Evolutionary conservation across 2,329 filamentous ascomycete genomes (phyloP).

Genomic region (Aspergillus chevalieri): DNA sequence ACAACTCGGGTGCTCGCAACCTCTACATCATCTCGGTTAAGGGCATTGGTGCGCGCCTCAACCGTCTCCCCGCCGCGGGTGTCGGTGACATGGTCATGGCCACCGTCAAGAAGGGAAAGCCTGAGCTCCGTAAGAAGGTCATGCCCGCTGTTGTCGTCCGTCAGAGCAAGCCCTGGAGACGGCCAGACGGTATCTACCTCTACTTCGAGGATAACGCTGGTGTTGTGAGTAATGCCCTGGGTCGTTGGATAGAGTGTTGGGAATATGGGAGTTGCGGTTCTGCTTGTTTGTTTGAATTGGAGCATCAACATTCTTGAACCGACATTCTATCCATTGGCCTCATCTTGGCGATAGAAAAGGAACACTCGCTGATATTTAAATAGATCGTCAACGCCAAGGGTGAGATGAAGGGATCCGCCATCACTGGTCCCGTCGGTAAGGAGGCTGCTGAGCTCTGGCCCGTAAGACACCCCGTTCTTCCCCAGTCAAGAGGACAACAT

Average conservation of each 20-base stretch:
- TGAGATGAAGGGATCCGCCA: conserved; percentile 99
- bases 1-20: conserved; percentile 98
- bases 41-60: conserved; percentile 94
- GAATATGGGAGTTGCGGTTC: neutral
- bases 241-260: neutral
- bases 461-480: conserved; percentile 52
- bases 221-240: conserved; percentile 67
- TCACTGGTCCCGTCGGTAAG: conserved; percentile 98
- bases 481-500: neutral
- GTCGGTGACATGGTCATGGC: conserved; percentile 99
- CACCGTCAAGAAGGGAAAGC: conserved; percentile 99
- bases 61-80: conserved; percentile 93
- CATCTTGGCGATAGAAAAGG: too few species aligned
- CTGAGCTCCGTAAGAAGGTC: conserved; percentile 99
- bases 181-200: conserved; percentile 95
- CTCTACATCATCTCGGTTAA: conserved; percentile 99
- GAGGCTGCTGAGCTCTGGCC: conserved; percentile 99
- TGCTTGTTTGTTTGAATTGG: neutral
- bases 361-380: neutral
- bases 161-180: conserved; percentile 99
- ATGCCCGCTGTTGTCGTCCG: conserved; percentile 99
- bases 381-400: conserved; percentile 99
- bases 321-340: too few species aligned
- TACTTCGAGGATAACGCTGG: conserved; percentile 99
- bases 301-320: too few species aligned